Evolutionary conservation across 495 filamentous ascomycete genomes (phyloP).

Genomic region (Xylaria curta): DNA sequence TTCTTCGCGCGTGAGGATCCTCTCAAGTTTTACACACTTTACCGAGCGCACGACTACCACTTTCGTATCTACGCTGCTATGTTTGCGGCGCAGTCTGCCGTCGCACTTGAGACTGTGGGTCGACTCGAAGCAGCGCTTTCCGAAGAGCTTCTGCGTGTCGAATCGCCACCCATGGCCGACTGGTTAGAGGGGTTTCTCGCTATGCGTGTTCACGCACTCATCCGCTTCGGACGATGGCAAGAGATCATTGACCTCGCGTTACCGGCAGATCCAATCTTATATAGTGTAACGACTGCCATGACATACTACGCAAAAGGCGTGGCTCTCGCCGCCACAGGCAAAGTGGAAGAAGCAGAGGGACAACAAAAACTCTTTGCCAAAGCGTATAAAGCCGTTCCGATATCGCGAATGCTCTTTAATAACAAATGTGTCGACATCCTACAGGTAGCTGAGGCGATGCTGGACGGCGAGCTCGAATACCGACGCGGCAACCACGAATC

Average conservation of each 20-base stretch:
- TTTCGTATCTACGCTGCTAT: constrained; percentile 75
- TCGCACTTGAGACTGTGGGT: constrained; percentile 61
- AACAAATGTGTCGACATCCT: constrained; percentile 68
- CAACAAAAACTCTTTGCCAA: constrained; percentile 53
- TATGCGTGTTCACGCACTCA: constrained; percentile 66
- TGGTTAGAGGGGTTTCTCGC: constrained; percentile 72
- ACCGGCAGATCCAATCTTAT: constrained; percentile 59
- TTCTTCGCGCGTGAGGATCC: constrained; percentile 58
- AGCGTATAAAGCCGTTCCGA: constrained; percentile 54
- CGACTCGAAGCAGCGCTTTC: constrained; percentile 61
- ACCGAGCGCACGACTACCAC: constrained; percentile 70
- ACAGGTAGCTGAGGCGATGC: constrained; percentile 63
- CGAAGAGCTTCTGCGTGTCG: constrained; percentile 63
- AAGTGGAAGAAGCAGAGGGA: constrained; percentile 53
- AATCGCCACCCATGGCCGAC: constrained; percentile 73
- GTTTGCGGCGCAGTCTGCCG: constrained; percentile 65
- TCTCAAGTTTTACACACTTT: constrained; percentile 72
- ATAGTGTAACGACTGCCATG: constrained; percentile 69
- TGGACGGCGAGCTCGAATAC: constrained; percentile 73
- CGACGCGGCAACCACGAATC: constrained; percentile 59
- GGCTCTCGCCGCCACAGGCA: constrained; percentile 61
- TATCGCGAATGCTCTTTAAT: constrained; percentile 67
- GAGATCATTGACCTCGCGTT: constrained; percentile 59
- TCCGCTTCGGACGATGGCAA: constrained; percentile 71
- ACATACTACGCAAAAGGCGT: constrained; percentile 69